Base-by-base conservation (phyloP, 345 rosid genomes). In the Salix arbutifolia region DNA sequence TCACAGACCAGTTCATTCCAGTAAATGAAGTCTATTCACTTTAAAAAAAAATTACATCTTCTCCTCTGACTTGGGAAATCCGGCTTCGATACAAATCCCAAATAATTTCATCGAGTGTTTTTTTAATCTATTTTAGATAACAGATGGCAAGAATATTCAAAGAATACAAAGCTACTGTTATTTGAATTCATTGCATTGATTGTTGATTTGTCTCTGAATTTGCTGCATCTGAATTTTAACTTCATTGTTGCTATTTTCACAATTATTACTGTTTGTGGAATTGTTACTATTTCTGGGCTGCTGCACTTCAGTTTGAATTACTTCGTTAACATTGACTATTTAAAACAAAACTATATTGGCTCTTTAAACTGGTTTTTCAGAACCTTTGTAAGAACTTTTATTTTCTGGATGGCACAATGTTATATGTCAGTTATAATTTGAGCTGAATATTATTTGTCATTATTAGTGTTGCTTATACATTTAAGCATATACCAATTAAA, bases 241-340 rank as follows among this genome's bases (percentile, higher is more conserved):
- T 42, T 42, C 0, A 42, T 42, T 42, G 0, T 42, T 42, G 48
- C 16, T 42, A 42, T 42, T 42, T 42, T 11, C 48, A 0, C 48
- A 42, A 42, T 3, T 1, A 1, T 42, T 42, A 42, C 13, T 42
- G 0, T 42, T 42, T 42, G 13, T 96, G 98, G 97, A 67, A 35
- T 42, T 35, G 26, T 18, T 42, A 42, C 48, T 9, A 42, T 42
- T 42, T 42, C 48, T 42, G 13, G 48, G 3, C 48, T 8, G 13
- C 48, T 42, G 0, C 48, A 42, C 16, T 42, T 42, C 48, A 42
- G 13, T 42, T 42, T 42, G 3, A 42, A 42, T 42, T 42, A 11
- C 48, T 42, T 42, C 3, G 2, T 0, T 40, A 40, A 40, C 46
- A 21, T 67, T 58, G 11, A 1, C 26, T 60, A 2, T 37, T 58